phyloP scores from a whole-genome alignment of 2,329 filamentous ascomycete species.

The Calycina herbarum region DNA sequence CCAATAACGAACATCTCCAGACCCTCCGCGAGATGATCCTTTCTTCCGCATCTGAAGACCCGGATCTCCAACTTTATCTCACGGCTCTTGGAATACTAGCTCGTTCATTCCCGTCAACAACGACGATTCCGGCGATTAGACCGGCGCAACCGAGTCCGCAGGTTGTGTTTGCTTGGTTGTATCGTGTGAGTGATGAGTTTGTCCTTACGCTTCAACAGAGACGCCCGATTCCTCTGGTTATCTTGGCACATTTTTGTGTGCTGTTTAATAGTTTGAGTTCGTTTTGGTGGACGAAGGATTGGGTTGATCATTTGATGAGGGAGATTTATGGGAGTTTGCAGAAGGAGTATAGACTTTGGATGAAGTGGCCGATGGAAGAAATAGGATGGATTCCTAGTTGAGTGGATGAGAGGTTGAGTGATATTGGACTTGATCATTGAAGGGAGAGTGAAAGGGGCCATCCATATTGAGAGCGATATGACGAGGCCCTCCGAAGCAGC shows the following conservation, averaged over 20 bases:
- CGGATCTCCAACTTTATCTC: slow-evolving; percentile 18
- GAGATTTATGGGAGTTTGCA: slow-evolving; percentile 36
- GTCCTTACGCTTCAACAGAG: slow-evolving; percentile 31
- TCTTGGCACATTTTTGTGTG: slow-evolving; percentile 39
- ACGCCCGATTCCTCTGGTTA: slow-evolving; percentile 25
- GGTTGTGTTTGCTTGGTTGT: slow-evolving; percentile 22
- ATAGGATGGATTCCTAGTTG: slow-evolving; percentile 24
- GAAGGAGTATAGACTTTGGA: slow-evolving; percentile 39
- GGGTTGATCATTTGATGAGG: slow-evolving; percentile 39
- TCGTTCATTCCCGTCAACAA: slow-evolving; percentile 10
- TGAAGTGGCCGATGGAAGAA: slow-evolving; percentile 34
- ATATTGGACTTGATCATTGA: no score
- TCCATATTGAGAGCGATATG: no score
- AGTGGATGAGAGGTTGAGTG: background rate
- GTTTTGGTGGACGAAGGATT: slow-evolving; percentile 42
- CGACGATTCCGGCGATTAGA: background rate
- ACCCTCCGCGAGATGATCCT: slow-evolving; percentile 13
- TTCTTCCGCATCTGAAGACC: slow-evolving; percentile 1
- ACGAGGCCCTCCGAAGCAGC: no score
- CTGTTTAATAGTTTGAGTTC: slow-evolving; percentile 36
- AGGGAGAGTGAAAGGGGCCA: no score
- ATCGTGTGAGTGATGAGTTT: slow-evolving; percentile 26
- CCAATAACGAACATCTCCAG: slow-evolving; percentile 19
- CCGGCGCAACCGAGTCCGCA: slow-evolving; percentile 17
- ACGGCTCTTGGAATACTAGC: slow-evolving; percentile 12